Evolutionary conservation across 2,329 filamentous ascomycete species (phyloP).

Genomic region (Anisogramma anomala): DNA sequence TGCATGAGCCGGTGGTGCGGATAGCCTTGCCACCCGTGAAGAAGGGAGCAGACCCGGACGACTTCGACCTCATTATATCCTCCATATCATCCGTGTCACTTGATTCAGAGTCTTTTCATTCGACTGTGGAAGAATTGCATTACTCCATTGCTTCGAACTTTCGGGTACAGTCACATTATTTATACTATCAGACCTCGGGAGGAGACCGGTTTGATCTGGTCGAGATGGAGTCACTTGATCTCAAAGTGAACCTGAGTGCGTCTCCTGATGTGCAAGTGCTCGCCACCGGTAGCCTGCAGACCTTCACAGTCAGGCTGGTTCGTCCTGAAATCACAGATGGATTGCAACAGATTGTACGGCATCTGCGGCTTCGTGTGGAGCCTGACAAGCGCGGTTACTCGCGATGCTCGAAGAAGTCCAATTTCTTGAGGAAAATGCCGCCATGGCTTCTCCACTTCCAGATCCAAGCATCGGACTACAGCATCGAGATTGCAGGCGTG

Average conservation of each 20-base stretch:
- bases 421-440: constrained; percentile 68
- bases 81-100: constrained; percentile 88
- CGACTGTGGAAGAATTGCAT: constrained; percentile 67
- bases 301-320: constrained; percentile 79
- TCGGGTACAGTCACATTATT: constrained; percentile 70
- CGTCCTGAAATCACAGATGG: constrained; percentile 88
- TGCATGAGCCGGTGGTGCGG: constrained; percentile 89
- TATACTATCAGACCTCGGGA: constrained; percentile 87
- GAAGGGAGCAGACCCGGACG: constrained; percentile 52
- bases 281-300: constrained; percentile 68
- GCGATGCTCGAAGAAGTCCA: constrained; percentile 43
- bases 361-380: constrained; percentile 61
- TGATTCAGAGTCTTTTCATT: constrained; percentile 93
- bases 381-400: constrained; percentile 44
- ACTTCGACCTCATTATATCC: constrained; percentile 91
- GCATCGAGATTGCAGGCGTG: constrained; percentile 78
- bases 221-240: constrained; percentile 75
- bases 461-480: constrained; percentile 79
- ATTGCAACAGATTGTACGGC: constrained; percentile 78
- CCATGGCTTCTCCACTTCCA: constrained; percentile 75
- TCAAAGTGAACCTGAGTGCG: constrained; percentile 76
- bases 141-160: constrained; percentile 78
- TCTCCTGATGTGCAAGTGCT: constrained; percentile 77
- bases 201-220: constrained; percentile 78
- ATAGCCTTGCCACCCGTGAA: constrained; percentile 76